These are phyloP conservation scores for Fusarium liriodendri DNA, from an alignment of 2,329 filamentous ascomycete species.

Conservation along the genomic window DNA sequence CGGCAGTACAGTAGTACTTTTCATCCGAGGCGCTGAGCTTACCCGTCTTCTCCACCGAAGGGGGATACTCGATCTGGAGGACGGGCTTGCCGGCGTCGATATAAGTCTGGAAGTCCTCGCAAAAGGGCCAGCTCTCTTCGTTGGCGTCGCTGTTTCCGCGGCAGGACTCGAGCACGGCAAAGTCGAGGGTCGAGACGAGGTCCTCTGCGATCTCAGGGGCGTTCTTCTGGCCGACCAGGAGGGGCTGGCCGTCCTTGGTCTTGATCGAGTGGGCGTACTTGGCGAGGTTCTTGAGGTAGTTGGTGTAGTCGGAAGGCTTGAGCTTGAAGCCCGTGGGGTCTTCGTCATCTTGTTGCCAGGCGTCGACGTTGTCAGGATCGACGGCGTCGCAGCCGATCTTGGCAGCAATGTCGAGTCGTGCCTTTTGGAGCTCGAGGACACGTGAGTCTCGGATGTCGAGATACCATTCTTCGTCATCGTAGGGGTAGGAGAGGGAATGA, in stretches of 20 bases:
- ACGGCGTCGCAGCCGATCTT: slow-evolving; percentile 47
- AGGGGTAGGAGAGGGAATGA: slow-evolving; percentile 40
- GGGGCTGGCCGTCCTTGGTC: slow-evolving; percentile 36
- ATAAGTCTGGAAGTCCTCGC: slow-evolving; percentile 46
- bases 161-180: slow-evolving; percentile 52
- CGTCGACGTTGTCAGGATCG: slow-evolving; percentile 51
- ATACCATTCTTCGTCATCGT: slow-evolving; percentile 45
- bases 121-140: slow-evolving; percentile 41
- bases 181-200: slow-evolving; percentile 45
- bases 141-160: slow-evolving; percentile 36
- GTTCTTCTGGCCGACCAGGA: slow-evolving; percentile 51
- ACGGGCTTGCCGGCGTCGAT: slow-evolving; percentile 47
- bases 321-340: slow-evolving; percentile 47
- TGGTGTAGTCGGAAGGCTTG: slow-evolving; percentile 42
- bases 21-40: slow-evolving; percentile 40
- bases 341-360: slow-evolving; percentile 41
- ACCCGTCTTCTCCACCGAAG: slow-evolving; percentile 39
- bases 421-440: slow-evolving; percentile 47
- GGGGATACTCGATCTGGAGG: slow-evolving; percentile 50
- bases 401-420: slow-evolving; percentile 44
- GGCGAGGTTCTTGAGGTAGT: slow-evolving; percentile 46
- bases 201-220: slow-evolving; percentile 42
- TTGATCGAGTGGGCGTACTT: slow-evolving; percentile 44
- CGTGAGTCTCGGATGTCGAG: slow-evolving; percentile 42
- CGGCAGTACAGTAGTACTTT: slow-evolving; percentile 40